Evolutionary conservation across 345 rosid genomes (phyloP).

Genomic region (Psidium friedrichsthalianum): DNA sequence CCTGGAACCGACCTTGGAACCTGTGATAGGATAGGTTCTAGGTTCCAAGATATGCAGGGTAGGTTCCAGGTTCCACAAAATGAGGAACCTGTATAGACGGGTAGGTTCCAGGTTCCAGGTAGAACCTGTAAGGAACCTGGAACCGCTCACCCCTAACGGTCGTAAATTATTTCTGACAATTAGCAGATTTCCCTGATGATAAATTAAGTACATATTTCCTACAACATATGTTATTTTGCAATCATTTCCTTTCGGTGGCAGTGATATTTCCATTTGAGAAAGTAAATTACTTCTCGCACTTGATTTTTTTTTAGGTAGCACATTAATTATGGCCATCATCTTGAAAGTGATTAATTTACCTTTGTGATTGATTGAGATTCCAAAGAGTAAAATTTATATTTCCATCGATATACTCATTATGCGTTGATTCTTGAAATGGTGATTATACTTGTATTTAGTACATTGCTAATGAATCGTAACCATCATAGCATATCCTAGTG

Average conservation of each 20-base stretch:
- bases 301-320: background rate
- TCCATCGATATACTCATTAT: background rate
- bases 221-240: background rate
- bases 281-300: background rate
- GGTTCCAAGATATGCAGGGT: too few species aligned
- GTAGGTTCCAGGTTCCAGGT: too few species aligned
- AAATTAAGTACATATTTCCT: background rate
- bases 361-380: background rate
- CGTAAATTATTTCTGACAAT: background rate
- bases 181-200: background rate
- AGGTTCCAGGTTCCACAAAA: too few species aligned
- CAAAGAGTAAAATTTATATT: background rate
- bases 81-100: too few species aligned
- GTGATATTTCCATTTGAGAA: background rate
- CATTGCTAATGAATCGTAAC: background rate
- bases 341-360: background rate
- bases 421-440: fast-evolving
- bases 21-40: too few species aligned
- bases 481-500: fast-evolving
- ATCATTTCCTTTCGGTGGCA: background rate
- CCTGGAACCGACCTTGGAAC: too few species aligned
- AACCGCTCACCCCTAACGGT: too few species aligned
- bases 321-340: background rate
- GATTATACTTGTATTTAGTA: background rate
- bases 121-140: too few species aligned